Conservation (phyloP, 768 basidiomycete species). For the Lactarius sp. region DNA sequence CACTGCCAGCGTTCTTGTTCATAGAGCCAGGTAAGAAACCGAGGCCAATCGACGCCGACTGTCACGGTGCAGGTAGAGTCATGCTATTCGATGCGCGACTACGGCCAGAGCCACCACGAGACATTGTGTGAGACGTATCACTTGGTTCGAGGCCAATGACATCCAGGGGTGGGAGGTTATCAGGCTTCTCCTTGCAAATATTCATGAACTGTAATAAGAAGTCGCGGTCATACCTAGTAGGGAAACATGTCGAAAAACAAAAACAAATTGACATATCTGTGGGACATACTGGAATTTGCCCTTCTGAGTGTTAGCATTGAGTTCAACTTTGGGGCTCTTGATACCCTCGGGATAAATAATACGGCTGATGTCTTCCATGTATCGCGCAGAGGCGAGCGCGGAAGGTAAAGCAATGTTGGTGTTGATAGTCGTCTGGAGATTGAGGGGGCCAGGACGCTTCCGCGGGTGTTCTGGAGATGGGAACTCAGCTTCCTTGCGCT, state of each 20-base stretch:
- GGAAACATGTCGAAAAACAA: constrained; percentile 9
- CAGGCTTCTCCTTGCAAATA: constrained; percentile 93
- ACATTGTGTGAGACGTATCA: constrained; percentile 44
- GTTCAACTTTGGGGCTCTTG: constrained; percentile 73
- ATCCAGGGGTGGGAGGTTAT: constrained; percentile 76
- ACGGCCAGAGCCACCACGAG: constrained; percentile 61
- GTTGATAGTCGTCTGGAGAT: constrained; percentile 55
- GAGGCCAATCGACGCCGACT: constrained; percentile 48
- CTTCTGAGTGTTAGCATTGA: constrained; percentile 77
- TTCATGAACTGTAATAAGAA: constrained; percentile 97
- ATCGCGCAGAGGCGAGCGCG: constrained; percentile 73
- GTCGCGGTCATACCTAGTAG: constrained; percentile 84
- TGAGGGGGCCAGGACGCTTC: constrained; percentile 67
- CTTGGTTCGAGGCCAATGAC: constrained; percentile 85
- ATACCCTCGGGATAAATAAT: constrained; percentile 81
- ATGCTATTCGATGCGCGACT: constrained; percentile 39
- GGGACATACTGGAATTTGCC: constrained; percentile 77
- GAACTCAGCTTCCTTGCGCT: constrained; percentile 36
- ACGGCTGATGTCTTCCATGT: constrained; percentile 74
- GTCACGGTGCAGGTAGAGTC: constrained; percentile 39
- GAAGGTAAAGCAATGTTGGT: constrained; percentile 47
- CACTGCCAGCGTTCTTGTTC: constrained; percentile 31
- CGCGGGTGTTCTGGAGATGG: constrained; percentile 40
- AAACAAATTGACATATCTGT: background rate
- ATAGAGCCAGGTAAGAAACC: constrained; percentile 36